phyloP scores from a whole-genome alignment of 2,329 filamentous ascomycete genomes.

The Hymenotorrendiella dingleyae region DNA sequence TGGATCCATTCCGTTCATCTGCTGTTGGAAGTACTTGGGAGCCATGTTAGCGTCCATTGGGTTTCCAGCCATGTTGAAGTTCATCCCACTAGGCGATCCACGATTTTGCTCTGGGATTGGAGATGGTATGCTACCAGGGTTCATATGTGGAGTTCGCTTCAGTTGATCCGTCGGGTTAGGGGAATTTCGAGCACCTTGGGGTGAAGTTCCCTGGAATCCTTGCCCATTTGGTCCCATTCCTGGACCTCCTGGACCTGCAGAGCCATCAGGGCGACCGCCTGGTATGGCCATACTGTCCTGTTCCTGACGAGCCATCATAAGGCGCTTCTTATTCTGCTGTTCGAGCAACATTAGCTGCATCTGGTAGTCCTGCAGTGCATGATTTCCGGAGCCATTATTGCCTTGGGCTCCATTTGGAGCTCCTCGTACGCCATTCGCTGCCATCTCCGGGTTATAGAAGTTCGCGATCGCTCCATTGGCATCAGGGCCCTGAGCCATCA shows the following conservation, averaged over 20 bases:
- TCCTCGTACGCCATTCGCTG: conserved; percentile 39
- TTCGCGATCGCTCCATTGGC: conserved; percentile 47
- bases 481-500: conserved; percentile 71
- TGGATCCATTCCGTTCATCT: conserved; percentile 44
- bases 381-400: conserved; percentile 46
- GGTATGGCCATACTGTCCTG: conserved; percentile 60
- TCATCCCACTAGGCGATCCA: conserved; percentile 59
- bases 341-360: conserved; percentile 85
- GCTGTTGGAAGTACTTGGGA: conserved; percentile 48
- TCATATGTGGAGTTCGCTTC: conserved; percentile 72
- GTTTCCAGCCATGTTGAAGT: conserved; percentile 49
- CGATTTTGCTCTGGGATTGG: conserved; percentile 67
- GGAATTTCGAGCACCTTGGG: conserved; percentile 62
- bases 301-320: conserved; percentile 75
- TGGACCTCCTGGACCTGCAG: conserved; percentile 47
- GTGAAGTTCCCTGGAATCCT: conserved; percentile 63
- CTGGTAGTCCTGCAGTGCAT: conserved; percentile 80
- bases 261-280: conserved; percentile 41
- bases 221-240: conserved; percentile 49
- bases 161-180: conserved; percentile 74
- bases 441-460: conserved; percentile 62
- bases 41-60: conserved; percentile 57
- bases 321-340: conserved; percentile 80
- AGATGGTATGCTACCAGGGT: conserved; percentile 61
- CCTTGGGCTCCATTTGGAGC: conserved; percentile 39